Evolutionary conservation across 768 basidiomycete genomes (phyloP).

Genomic region (Collybia sordida): DNA sequence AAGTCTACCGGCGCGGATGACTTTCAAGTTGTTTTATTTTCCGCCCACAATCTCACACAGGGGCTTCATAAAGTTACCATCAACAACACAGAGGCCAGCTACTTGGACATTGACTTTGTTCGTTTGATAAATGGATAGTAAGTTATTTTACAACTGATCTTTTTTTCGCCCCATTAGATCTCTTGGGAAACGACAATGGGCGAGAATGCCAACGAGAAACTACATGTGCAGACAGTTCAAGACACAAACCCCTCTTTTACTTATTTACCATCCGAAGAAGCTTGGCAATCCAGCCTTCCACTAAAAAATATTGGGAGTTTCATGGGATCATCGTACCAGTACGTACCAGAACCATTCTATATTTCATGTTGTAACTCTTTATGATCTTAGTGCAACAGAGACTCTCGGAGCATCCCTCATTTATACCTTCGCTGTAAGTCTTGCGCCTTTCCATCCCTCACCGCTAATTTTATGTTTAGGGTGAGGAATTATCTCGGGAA

Average conservation of each 20-base stretch:
- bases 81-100: conserved; percentile 22
- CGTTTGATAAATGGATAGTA: conserved; percentile 14
- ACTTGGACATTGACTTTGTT: conserved; percentile 51
- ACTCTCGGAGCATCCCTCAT: conserved; percentile 27
- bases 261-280: conserved; percentile 25
- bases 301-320: conserved; percentile 33
- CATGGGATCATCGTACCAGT: conserved; percentile 43
- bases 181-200: conserved; percentile 31
- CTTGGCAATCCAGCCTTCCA: conserved; percentile 29
- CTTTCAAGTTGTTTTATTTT: conserved; percentile 45
- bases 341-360: neutral
- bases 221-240: conserved; percentile 26
- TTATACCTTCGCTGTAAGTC: conserved; percentile 39
- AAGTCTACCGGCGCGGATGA: conserved; percentile 16
- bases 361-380: neutral
- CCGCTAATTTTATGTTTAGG: neutral
- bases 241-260: conserved; percentile 37
- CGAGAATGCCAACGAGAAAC: conserved; percentile 14
- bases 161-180: conserved; percentile 17
- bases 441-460: no score
- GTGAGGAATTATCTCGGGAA: no score
- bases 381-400: conserved; percentile 27
- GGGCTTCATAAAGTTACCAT: conserved; percentile 38
- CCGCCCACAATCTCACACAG: conserved; percentile 26
- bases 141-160: neutral